Evolutionary conservation across 352 stramenopile species (phyloP).

Genomic region (Pythium grandisporangium): DNA sequence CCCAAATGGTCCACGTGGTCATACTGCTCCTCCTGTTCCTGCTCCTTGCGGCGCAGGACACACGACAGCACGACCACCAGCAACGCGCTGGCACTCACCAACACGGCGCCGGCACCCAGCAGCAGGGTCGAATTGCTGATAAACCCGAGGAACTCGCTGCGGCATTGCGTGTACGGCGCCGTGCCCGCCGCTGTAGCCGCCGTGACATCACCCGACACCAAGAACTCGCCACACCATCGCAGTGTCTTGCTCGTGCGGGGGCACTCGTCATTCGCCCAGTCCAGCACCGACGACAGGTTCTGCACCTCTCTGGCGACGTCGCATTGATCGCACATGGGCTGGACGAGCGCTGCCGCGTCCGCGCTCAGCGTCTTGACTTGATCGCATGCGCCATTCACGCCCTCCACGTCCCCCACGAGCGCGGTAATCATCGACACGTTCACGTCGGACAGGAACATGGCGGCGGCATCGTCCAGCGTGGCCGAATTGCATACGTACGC

Average conservation of each 20-base stretch:
- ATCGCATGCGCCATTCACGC: conserved; percentile 51
- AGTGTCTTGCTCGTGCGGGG: conserved; percentile 37
- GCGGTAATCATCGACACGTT: conserved; percentile 18
- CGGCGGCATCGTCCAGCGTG: conserved; percentile 34
- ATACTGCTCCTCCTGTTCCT: conserved; percentile 3
- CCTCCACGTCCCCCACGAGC: conserved; percentile 30
- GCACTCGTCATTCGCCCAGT: conserved; percentile 76
- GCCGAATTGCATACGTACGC: conserved; percentile 61
- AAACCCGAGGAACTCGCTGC: conserved; percentile 31
- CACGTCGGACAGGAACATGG: conserved; percentile 37
- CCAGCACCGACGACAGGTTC: conserved; percentile 64
- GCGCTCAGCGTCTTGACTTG: conserved; percentile 22
- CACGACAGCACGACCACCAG: conserved; percentile 37
- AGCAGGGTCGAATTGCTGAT: conserved; percentile 26
- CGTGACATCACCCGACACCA: conserved; percentile 17
- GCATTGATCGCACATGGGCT: conserved; percentile 43
- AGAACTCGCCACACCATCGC: conserved; percentile 53
- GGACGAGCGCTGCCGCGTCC: too few species aligned
- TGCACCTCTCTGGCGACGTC: conserved; percentile 35
- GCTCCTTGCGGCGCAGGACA: conserved; percentile 22
- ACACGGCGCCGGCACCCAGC: conserved; percentile 23
- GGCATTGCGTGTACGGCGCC: conserved; percentile 38
- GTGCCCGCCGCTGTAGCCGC: conserved; percentile 9
- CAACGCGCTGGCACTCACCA: conserved; percentile 25
- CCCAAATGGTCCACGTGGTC: conserved; percentile 1